These are phyloP conservation scores for Jamesozyma jinghongensis DNA, from an alignment of 805 yeast species.

Conservation along the genomic window DNA sequence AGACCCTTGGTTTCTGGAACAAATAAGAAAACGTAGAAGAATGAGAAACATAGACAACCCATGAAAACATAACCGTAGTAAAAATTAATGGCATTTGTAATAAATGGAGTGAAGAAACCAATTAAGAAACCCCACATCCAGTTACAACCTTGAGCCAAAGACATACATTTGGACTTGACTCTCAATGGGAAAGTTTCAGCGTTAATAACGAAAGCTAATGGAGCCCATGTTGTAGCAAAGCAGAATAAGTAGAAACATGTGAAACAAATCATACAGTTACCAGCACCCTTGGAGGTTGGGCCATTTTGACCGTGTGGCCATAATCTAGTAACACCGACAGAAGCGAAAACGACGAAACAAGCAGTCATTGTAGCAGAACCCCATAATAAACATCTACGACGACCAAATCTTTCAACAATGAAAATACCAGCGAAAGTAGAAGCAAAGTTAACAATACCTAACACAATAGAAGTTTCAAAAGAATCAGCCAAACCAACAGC, in stretches of 20 bases:
- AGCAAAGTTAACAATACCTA: constrained; percentile 31
- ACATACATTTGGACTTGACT: constrained; percentile 12
- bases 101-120: constrained; percentile 5
- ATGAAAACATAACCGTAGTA: constrained; percentile 4
- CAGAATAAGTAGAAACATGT: constrained; percentile 60
- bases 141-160: constrained; percentile 3
- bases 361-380: constrained; percentile 3
- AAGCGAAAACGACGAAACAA: constrained; percentile 2
- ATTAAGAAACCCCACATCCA: constrained; percentile 5
- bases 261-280: constrained; percentile 61
- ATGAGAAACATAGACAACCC: constrained; percentile 5
- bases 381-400: constrained; percentile 32
- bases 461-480: constrained; percentile 47
- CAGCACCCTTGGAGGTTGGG: constrained; percentile 45
- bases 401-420: constrained; percentile 2
- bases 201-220: constrained; percentile 52
- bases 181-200: constrained; percentile 65
- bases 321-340: constrained; percentile 31
- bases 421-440: constrained; percentile 3
- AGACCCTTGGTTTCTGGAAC: constrained; percentile 3
- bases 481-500: constrained; percentile 37
- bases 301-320: constrained; percentile 29
- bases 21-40: constrained; percentile 3
- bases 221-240: constrained; percentile 71
- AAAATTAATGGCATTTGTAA: constrained; percentile 3